These are phyloP conservation scores for Paxillus involutus DNA, from an alignment of 768 basidiomycete species.

Conservation along the genomic window DNA sequence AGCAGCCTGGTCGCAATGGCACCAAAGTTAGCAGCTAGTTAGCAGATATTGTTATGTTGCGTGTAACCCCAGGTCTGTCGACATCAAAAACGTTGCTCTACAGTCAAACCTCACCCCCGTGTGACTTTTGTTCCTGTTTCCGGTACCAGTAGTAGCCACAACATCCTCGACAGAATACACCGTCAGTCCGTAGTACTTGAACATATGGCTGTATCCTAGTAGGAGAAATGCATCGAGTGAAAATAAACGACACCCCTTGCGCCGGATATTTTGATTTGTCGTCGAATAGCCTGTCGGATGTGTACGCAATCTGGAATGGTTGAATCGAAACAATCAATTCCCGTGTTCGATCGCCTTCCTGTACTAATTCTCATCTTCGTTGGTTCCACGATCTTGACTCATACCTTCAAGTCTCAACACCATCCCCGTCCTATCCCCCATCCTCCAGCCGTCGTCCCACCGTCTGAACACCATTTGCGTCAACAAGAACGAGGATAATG, in stretches of 20 bases:
- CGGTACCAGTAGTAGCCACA: neutral
- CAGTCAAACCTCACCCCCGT: conserved; percentile 17
- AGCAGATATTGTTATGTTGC: conserved; percentile 23
- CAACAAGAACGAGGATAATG: neutral
- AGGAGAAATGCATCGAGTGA: too few relatives aligned
- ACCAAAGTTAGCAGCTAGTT: conserved; percentile 4
- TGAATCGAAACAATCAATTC: conserved; percentile 2
- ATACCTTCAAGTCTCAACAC: neutral
- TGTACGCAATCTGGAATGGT: conserved; percentile 1
- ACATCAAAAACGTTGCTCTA: conserved; percentile 32
- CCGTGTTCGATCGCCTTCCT: conserved; percentile 3
- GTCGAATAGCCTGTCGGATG: conserved; percentile 1
- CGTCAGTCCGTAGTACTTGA: too few relatives aligned
- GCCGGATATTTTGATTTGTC: conserved; percentile 1
- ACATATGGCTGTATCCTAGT: too few relatives aligned
- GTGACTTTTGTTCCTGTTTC: conserved; percentile 26
- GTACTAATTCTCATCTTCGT: neutral
- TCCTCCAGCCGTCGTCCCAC: too few relatives aligned
- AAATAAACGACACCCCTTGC: neutral
- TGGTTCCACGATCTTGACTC: neutral
- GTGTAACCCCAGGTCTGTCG: conserved; percentile 28
- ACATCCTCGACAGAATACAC: too few relatives aligned
- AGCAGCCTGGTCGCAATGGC: neutral
- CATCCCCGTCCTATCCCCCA: neutral
- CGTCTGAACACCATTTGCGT: neutral